Conservation (phyloP, 2,329 filamentous ascomycete genomes). For the Arthroderma sp. region DNA sequence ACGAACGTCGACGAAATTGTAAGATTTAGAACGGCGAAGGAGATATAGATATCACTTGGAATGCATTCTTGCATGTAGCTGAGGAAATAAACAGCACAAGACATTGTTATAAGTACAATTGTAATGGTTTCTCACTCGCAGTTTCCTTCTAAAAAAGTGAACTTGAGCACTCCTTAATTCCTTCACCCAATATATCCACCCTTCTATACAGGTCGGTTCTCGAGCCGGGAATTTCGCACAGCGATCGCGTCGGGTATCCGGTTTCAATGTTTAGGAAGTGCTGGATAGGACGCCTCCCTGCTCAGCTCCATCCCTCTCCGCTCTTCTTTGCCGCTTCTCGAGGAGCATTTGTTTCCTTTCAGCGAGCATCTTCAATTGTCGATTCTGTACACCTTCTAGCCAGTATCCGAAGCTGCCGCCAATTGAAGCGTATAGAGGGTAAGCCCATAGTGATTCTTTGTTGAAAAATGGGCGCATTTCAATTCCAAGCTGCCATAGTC, state of each 20-base stretch:
- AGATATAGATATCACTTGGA: neutral
- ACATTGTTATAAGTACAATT: conserved; percentile 4
- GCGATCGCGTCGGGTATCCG: neutral
- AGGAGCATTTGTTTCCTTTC: conserved; percentile 70
- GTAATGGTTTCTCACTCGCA: neutral
- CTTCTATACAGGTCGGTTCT: neutral
- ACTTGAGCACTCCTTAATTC: neutral
- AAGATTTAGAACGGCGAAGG: neutral
- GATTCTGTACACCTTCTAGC: conserved; percentile 78
- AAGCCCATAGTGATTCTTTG: conserved; percentile 73
- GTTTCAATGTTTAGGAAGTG: conserved; percentile 22
- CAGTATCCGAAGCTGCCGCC: conserved; percentile 95
- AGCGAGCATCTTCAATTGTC: conserved; percentile 62
- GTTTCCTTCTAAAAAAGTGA: neutral
- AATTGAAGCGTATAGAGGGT: conserved; percentile 74
- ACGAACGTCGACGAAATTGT: neutral
- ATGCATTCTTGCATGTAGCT: neutral
- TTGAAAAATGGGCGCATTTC: conserved; percentile 95
- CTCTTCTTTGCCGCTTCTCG: conserved; percentile 77
- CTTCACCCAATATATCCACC: neutral
- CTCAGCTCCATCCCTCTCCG: conserved; percentile 46
- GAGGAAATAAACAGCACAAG: neutral
- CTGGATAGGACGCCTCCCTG: conserved; percentile 27
- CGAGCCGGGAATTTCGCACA: too few relatives aligned
- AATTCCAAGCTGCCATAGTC: conserved; percentile 94